phyloP scores from a whole-genome alignment of 352 stramenopile genomes.

The Globisporangium iwayamae region DNA sequence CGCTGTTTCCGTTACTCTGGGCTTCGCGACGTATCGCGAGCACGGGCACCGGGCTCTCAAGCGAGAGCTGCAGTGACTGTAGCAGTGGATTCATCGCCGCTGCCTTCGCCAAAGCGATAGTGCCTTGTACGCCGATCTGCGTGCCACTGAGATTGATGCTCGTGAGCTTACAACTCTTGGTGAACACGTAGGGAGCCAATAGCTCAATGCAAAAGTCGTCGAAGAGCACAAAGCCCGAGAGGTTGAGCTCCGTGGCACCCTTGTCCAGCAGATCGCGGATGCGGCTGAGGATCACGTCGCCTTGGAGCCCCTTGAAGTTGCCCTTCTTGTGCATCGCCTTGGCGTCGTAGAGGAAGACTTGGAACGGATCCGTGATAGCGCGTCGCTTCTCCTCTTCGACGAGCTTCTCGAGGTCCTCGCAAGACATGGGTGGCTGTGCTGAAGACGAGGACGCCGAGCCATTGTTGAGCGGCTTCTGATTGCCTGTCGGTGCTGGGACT shows the following conservation, averaged over 20 bases:
- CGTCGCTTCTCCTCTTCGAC: conserved; percentile 63
- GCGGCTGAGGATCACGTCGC: conserved; percentile 48
- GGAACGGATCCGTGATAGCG: conserved; percentile 57
- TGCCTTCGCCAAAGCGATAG: conserved; percentile 26
- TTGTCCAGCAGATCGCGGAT: conserved; percentile 41
- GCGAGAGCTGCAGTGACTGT: conserved; percentile 52
- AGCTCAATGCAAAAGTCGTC: conserved; percentile 54
- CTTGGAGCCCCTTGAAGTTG: conserved; percentile 63
- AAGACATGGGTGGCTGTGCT: conserved; percentile 3
- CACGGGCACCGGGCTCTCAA: conserved; percentile 25
- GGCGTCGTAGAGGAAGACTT: conserved; percentile 63
- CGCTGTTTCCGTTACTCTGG: conserved; percentile 23
- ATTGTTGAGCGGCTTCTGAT: background rate
- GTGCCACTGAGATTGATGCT: conserved; percentile 45
- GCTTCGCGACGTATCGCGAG: conserved; percentile 27
- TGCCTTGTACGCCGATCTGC: conserved; percentile 46
- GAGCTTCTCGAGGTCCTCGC: conserved; percentile 38
- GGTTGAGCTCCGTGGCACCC: conserved; percentile 36
- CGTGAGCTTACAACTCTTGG: conserved; percentile 46
- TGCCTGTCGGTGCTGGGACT: background rate
- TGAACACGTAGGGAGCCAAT: conserved; percentile 47
- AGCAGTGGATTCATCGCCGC: conserved; percentile 35
- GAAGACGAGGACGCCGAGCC: background rate
- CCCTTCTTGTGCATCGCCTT: conserved; percentile 54
- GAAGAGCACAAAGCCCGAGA: conserved; percentile 49